phyloP scores from a whole-genome alignment of 2,329 filamentous ascomycete genomes.

The Gremmenia infestans region DNA sequence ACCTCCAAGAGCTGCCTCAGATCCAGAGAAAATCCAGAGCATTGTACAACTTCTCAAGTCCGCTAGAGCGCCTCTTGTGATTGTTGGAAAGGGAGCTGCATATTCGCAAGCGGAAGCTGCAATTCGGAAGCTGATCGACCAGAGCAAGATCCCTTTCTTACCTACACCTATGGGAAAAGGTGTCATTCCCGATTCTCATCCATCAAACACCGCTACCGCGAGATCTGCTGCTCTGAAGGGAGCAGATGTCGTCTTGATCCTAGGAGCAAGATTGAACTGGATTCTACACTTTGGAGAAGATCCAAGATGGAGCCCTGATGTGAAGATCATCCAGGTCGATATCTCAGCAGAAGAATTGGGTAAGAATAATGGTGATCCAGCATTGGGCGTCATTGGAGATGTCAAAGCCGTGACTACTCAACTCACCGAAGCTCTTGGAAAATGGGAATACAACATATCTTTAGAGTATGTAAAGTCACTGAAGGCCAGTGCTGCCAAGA shows the following conservation, averaged over 20 bases:
- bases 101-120: slow-evolving; percentile 45
- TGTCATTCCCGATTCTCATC: slow-evolving; percentile 48
- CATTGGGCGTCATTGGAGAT: slow-evolving; percentile 47
- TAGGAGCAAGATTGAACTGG: slow-evolving; percentile 53
- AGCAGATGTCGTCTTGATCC: slow-evolving; percentile 49
- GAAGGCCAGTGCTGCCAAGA: slow-evolving; percentile 37
- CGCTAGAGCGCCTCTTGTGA: slow-evolving; percentile 45
- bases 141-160: slow-evolving; percentile 48
- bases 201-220: slow-evolving; percentile 47
- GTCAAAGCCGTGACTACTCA: slow-evolving; percentile 45
- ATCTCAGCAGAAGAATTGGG: slow-evolving; percentile 44
- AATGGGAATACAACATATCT: slow-evolving; percentile 39
- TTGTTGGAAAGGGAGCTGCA: slow-evolving; percentile 52
- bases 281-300: slow-evolving; percentile 52
- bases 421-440: slow-evolving; percentile 36
- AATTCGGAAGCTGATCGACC: slow-evolving; percentile 42
- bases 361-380: slow-evolving; percentile 42
- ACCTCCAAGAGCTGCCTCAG: slow-evolving; percentile 41
- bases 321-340: slow-evolving; percentile 51
- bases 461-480: slow-evolving; percentile 33
- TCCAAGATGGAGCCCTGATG: slow-evolving; percentile 47
- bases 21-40: slow-evolving; percentile 38
- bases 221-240: slow-evolving; percentile 47
- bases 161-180: slow-evolving; percentile 57
- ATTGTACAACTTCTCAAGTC: slow-evolving; percentile 41